Percentiles rank a stretch among this genome's conserved stretches.
Conservation (phyloP, 805 yeast genomes). For the Wickerhamomyces subpelliculosus region DNA sequence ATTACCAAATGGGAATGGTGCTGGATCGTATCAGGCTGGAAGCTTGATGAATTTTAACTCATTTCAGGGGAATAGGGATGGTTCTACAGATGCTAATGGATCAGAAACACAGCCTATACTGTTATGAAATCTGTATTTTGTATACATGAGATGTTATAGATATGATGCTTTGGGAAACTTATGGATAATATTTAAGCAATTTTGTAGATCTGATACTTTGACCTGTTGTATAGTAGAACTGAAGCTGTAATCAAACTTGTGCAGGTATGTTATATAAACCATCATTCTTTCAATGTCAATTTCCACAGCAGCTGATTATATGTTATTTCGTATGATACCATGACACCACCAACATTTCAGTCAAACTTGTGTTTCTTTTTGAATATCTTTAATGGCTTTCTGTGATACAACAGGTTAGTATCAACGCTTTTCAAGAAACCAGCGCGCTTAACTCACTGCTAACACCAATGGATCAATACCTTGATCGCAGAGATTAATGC, state of each 20-base stretch:
- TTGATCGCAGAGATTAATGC: not conserved
- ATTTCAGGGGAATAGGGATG: not conserved
- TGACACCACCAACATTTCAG: too few species aligned
- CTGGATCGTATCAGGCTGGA: not conserved
- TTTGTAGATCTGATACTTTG: too few species aligned
- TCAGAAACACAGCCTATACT: constrained; percentile 18
- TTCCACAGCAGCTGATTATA: too few species aligned
- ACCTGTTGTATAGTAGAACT: too few species aligned
- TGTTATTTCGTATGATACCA: too few species aligned
- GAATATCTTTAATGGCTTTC: not conserved
- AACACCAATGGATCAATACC: not conserved
- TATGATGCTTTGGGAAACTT: not conserved
- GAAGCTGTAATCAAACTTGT: too few species aligned
- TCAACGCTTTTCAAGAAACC: not conserved
- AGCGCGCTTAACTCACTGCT: not conserved
- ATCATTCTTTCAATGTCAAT: too few species aligned
- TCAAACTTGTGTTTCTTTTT: not conserved
- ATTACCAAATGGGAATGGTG: not conserved
- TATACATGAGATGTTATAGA: not conserved
- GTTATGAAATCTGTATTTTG: constrained; percentile 3
- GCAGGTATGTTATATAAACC: too few species aligned
- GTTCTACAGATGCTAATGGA: constrained; percentile 8
- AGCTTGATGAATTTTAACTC: not conserved
- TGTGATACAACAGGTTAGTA: not conserved
- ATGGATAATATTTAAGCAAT: too few species aligned